These are phyloP conservation scores for Cladosporium cucumerinum DNA, from an alignment of 2,329 filamentous ascomycete species.

Conservation along the genomic window DNA sequence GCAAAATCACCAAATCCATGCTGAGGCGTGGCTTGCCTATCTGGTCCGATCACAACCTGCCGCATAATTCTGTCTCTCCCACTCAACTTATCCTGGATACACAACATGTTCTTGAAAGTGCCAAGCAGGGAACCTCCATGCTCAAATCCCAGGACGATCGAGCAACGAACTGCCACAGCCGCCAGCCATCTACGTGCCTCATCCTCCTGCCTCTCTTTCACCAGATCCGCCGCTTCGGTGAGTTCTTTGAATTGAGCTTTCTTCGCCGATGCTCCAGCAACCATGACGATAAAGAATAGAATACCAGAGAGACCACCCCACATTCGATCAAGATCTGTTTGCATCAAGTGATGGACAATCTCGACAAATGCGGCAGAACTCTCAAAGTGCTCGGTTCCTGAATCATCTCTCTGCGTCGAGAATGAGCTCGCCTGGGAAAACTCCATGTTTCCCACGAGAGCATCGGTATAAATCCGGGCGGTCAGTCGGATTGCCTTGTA, in stretches of 20 bases:
- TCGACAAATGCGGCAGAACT: constrained; percentile 5
- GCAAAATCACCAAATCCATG: constrained; percentile 7
- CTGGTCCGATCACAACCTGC: not conserved
- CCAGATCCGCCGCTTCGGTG: constrained; percentile 9
- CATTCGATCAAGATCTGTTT: constrained; percentile 30
- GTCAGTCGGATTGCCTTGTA: constrained; percentile 32
- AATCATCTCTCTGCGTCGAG: not conserved
- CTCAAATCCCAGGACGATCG: constrained; percentile 33
- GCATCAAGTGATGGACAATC: constrained; percentile 26
- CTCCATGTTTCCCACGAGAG: constrained; percentile 23
- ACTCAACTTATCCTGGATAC: constrained; percentile 26
- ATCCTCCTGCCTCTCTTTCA: constrained; percentile 19
- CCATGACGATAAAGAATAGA: constrained; percentile 32
- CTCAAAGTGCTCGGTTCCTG: not conserved
- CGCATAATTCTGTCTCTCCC: not conserved
- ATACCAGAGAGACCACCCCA: constrained; percentile 35
- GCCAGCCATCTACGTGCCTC: constrained; percentile 31
- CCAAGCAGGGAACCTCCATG: constrained; percentile 28
- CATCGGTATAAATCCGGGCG: constrained; percentile 29
- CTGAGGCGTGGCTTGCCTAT: not conserved
- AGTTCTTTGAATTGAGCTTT: constrained; percentile 14
- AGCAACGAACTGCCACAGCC: constrained; percentile 32
- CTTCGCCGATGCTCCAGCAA: constrained; percentile 32
- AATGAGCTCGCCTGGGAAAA: constrained; percentile 23
- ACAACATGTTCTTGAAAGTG: constrained; percentile 28